Conservation (phyloP, 495 filamentous ascomycete species). For the Hypoxylon cercidicola region DNA sequence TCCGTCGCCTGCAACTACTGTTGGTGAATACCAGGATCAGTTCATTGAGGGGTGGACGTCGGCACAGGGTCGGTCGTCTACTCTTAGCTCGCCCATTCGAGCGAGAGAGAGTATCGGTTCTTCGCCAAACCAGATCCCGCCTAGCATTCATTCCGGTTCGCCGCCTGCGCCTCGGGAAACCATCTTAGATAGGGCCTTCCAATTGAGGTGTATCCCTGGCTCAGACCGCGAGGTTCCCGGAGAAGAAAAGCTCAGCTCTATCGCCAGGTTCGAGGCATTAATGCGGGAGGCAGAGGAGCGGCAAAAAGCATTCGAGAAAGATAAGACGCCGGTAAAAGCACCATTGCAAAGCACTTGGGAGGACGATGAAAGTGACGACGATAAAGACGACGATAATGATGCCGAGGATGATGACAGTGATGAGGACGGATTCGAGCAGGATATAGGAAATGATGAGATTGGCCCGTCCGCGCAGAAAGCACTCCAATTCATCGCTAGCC, state of each 20-base stretch:
- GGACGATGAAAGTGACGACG: slow-evolving; percentile 48
- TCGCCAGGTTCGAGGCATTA: slow-evolving; percentile 67
- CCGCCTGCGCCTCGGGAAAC: slow-evolving; percentile 63
- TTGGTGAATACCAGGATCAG: slow-evolving; percentile 63
- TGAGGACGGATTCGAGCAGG: slow-evolving; percentile 49
- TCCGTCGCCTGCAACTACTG: slow-evolving; percentile 61
- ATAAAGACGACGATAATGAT: slow-evolving; percentile 47
- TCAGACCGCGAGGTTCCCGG: slow-evolving; percentile 56
- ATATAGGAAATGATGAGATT: slow-evolving; percentile 49
- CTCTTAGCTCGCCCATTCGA: slow-evolving; percentile 58
- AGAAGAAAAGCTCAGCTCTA: slow-evolving; percentile 65
- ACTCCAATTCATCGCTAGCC: slow-evolving; percentile 61
- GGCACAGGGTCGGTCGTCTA: slow-evolving; percentile 64
- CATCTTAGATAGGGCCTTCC: slow-evolving; percentile 69
- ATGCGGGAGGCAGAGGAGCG: slow-evolving; percentile 65
- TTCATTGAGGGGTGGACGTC: slow-evolving; percentile 68
- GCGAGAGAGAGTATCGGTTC: slow-evolving; percentile 58
- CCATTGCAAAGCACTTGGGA: slow-evolving; percentile 60
- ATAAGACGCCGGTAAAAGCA: slow-evolving; percentile 35
- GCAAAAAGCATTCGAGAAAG: slow-evolving; percentile 46
- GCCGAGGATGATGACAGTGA: slow-evolving; percentile 57
- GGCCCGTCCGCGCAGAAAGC: slow-evolving; percentile 54
- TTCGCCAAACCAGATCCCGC: slow-evolving; percentile 41
- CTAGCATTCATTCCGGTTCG: slow-evolving; percentile 50
- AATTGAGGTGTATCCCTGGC: slow-evolving; percentile 65